Conservation (phyloP, 1,139 yeast species). For the Pichia sp. region DNA sequence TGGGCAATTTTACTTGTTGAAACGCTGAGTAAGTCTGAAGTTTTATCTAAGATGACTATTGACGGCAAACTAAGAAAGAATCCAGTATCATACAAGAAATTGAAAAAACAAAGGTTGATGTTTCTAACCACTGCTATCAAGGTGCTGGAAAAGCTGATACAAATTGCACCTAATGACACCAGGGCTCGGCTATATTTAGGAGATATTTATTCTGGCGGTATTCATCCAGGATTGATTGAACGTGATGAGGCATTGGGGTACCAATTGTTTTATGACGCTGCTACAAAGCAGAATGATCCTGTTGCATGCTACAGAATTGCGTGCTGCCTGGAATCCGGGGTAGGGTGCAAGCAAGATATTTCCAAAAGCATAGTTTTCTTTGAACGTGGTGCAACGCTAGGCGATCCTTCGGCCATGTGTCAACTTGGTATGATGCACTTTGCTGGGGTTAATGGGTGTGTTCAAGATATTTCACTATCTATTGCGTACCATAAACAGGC, state of each 20-base stretch:
- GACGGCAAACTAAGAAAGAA: slow-evolving; percentile 39
- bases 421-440: slow-evolving; percentile 61
- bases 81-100: slow-evolving; percentile 40
- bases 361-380: slow-evolving; percentile 50
- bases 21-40: slow-evolving; percentile 38
- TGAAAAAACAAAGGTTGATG: slow-evolving; percentile 47
- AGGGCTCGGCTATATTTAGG: slow-evolving; percentile 55
- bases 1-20: slow-evolving; percentile 50
- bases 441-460: slow-evolving; percentile 41
- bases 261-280: slow-evolving; percentile 54
- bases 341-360: slow-evolving; percentile 47
- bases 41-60: slow-evolving; percentile 41
- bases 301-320: slow-evolving; percentile 64
- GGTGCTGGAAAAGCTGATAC: slow-evolving; percentile 47
- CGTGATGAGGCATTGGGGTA: slow-evolving; percentile 57
- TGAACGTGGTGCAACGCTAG: slow-evolving; percentile 52
- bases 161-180: slow-evolving; percentile 37
- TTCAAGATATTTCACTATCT: slow-evolving; percentile 44
- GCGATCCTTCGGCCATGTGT: slow-evolving; percentile 61
- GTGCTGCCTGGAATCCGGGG: slow-evolving; percentile 63
- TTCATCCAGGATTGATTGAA: slow-evolving; percentile 44
- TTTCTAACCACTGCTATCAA: slow-evolving; percentile 56
- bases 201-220: slow-evolving; percentile 54
- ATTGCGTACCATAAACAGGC: slow-evolving; percentile 56
- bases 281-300: slow-evolving; percentile 46